Evolutionary conservation across 768 basidiomycete species (phyloP).

Genomic region (Suillus clintonianus): DNA sequence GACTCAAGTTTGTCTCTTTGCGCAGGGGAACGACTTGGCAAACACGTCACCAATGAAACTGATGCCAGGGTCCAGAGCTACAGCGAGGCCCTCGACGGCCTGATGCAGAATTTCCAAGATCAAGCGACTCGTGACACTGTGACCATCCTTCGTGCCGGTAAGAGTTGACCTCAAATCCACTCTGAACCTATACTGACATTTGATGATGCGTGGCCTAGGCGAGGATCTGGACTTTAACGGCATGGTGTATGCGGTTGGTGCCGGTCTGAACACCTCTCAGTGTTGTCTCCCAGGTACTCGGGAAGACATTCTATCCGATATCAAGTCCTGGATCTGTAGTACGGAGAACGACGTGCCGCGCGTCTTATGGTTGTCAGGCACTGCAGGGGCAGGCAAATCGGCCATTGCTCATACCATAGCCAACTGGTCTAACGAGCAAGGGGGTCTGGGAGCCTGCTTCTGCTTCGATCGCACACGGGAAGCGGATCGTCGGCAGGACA

Average conservation of each 20-base stretch:
- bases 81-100: not conserved
- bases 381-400: constrained; percentile 18
- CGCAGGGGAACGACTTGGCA: not conserved
- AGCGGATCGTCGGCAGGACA: not conserved
- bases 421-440: constrained; percentile 5
- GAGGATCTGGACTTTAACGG: not conserved
- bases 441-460: constrained; percentile 14
- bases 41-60: not conserved
- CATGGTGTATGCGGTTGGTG: not conserved
- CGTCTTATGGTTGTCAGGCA: constrained; percentile 15
- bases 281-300: constrained; percentile 16
- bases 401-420: constrained; percentile 18
- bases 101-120: constrained; percentile 1
- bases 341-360: not conserved
- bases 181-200: no score
- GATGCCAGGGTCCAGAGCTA: not conserved
- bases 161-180: no score
- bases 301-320: constrained; percentile 10
- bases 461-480: constrained; percentile 13
- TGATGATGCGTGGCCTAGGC: not conserved
- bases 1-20: not conserved
- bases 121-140: not conserved
- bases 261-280: constrained; percentile 1
- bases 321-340: constrained; percentile 15
- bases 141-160: no score